phyloP scores from a whole-genome alignment of 1,139 yeast genomes.

The Candida pseudoviswanathii region DNA sequence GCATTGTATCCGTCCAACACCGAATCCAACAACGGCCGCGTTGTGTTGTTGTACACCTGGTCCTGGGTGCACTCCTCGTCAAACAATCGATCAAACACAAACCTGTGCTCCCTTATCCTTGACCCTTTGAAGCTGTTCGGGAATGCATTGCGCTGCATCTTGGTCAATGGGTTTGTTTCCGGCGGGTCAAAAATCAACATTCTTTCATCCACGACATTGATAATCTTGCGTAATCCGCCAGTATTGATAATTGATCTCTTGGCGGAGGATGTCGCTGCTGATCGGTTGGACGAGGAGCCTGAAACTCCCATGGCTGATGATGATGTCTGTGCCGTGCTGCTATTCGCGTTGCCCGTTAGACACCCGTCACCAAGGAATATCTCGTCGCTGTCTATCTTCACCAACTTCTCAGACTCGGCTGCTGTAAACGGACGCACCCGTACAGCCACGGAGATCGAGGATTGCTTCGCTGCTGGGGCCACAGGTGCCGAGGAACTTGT shows the following conservation, averaged over 20 bases:
- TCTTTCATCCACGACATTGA: constrained; percentile 82
- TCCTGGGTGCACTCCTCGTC: constrained; percentile 65
- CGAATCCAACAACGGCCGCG: constrained; percentile 71
- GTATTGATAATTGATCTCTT: constrained; percentile 27
- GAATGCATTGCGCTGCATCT: constrained; percentile 61
- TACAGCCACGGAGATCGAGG: constrained; percentile 77
- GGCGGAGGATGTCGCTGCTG: constrained; percentile 2
- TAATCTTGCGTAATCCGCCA: constrained; percentile 65
- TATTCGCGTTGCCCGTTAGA: constrained; percentile 21
- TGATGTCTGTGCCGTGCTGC: constrained; percentile 1
- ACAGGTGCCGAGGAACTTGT: not conserved
- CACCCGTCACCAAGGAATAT: constrained; percentile 64
- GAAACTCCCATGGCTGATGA: too few species aligned
- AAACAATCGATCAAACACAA: constrained; percentile 80
- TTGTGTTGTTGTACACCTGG: constrained; percentile 67
- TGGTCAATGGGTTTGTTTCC: constrained; percentile 65
- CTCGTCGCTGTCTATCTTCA: constrained; percentile 35
- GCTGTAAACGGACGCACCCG: constrained; percentile 83
- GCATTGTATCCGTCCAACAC: constrained; percentile 85
- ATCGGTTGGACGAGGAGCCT: too few species aligned
- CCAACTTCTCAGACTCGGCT: constrained; percentile 51
- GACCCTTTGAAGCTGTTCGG: constrained; percentile 33
- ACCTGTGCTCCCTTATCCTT: constrained; percentile 72
- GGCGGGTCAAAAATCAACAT: constrained; percentile 93
- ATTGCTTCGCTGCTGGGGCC: constrained; percentile 36